Base-by-base conservation (phyloP, 1,284 basidiomycete species). In the Apiotrichum domesticum region DNA sequence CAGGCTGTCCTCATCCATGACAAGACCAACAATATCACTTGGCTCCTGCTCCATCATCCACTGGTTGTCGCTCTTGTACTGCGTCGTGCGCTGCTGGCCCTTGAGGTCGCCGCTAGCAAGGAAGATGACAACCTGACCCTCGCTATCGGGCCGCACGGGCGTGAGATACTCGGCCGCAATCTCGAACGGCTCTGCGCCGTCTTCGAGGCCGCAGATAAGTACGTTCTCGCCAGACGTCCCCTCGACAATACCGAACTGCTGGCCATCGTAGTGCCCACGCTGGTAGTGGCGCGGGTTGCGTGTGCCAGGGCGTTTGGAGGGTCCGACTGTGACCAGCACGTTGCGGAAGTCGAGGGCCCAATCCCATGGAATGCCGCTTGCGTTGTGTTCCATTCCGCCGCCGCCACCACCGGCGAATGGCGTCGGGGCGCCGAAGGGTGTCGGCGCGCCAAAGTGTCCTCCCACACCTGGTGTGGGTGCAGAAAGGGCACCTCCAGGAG, bases 361-460 rank as follows among this genome's bases (percentile, higher is more conserved):
- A 57, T 75, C 73, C 68, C 67, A 71, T 8, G 64, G 58, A 9
- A 71, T 46, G 37, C 60, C 69, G 9, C 33, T 44, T 48, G 46
- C 5, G 44, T 14, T n/a, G 44, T 46, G 51, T 15, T 35, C 14
- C 41, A 35, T 35, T 21, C 41, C 39, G 34, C 51, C 46, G 35
- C 59, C 42, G 29, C 55, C 58, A 21, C 21, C 21, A 33, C 54
- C 34, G 6, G 46, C 52, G 52, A 46, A 54, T 10, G 57, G 60
- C 6, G 57, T 60, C 14, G 59, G 62, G n/a, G 52, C 60, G 40
- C 67, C 66, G 44, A 66, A 71, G n/a, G 78, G 77, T 15, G 79
- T 78, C 4, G 78, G 70, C 32, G 77, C 78, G 60, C 66, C 75
- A 33, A 76, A 80, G 41, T 79, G 81, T 48, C 79, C 79, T 11